Conservation (phyloP, 2,329 filamentous ascomycete genomes). For the Aureobasidium subglaciale region DNA sequence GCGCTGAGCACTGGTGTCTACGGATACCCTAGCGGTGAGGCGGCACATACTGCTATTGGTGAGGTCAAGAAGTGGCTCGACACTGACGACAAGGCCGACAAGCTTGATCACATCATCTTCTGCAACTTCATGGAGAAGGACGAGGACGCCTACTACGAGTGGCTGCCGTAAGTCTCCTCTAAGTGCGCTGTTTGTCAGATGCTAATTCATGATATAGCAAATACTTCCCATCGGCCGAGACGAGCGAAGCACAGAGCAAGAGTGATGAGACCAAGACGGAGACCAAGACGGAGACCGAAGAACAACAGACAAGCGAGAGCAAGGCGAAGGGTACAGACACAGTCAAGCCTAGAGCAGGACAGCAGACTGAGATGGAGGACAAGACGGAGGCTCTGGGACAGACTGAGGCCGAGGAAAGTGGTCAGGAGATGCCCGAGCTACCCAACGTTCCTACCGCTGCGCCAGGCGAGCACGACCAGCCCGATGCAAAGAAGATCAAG, state of each 20-base stretch:
- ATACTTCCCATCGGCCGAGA: conserved; percentile 42
- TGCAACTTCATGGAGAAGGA: conserved; percentile 79
- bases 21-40: conserved; percentile 69
- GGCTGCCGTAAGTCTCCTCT: conserved; percentile 66
- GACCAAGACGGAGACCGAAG: neutral
- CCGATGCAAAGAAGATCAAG: conserved; percentile 44
- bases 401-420: conserved; percentile 17
- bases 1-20: conserved; percentile 85
- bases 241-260: conserved; percentile 18
- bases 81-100: conserved; percentile 27
- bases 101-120: conserved; percentile 70
- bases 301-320: too few relatives aligned
- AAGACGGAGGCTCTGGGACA: conserved; percentile 8
- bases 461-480: conserved; percentile 37
- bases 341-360: too few relatives aligned
- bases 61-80: conserved; percentile 52
- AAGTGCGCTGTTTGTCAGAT: neutral
- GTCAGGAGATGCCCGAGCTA: conserved; percentile 34
- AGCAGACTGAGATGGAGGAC: neutral
- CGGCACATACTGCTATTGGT: conserved; percentile 63
- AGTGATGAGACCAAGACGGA: neutral
- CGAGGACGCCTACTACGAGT: conserved; percentile 60
- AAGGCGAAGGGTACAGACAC: too few relatives aligned
- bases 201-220: conserved; percentile 27
- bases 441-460: conserved; percentile 44